Evolutionary conservation across 1,139 yeast species (phyloP), one percentile per base, ranked within the genome.

Genomic region (Trichomonascaceae sp.): DNA sequence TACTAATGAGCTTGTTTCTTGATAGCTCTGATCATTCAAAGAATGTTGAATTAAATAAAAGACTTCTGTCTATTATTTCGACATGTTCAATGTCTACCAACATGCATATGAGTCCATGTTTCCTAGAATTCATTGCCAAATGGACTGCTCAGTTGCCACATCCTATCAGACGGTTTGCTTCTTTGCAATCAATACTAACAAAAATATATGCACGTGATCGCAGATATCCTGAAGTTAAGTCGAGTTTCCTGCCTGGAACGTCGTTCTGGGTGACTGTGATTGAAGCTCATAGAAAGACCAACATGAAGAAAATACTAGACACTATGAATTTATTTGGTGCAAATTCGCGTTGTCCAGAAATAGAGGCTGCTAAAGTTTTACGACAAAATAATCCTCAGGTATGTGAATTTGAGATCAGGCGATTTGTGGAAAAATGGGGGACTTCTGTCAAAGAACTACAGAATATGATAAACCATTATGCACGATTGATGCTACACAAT

Each of bases 121-220:
- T 50, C 20, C n/a, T 50, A 17, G 43, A 22, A 12, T 50, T 50
- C 24, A 12, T 50, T 17, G 52, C 45, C 3, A 47, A 45, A 44
- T 50, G 52, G 52, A 50, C 52, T 15, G 52, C 52, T 7, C 36
- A 36, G n/a, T 32, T 50, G 19, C 52, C 52, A n/a, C 45, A 47
- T 10, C 52, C 47, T 1, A 17, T 50, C 39, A 44, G 39, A 10
- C 45, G 52, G 4, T 38, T 50, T 15, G 43, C 44, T 12, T n/a
- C 43, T n/a, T 22, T 50, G 17, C 43, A 44, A 36, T 17, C 15
- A 30, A 19, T 50, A 12, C 48, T 30, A 10, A n/a, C 20, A 17
- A 32, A 50, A 7, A 10, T 50, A 3, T 44, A 50, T 17, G 41
- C 32, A 9, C 39, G 45, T 6, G 15, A 30, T 1, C 45, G 24